A percentile compares a stretch with the other conserved stretches of the same genome.
phyloP scores from a whole-genome alignment of 306 rosid genomes.

The Quercus aquifolioides region DNA sequence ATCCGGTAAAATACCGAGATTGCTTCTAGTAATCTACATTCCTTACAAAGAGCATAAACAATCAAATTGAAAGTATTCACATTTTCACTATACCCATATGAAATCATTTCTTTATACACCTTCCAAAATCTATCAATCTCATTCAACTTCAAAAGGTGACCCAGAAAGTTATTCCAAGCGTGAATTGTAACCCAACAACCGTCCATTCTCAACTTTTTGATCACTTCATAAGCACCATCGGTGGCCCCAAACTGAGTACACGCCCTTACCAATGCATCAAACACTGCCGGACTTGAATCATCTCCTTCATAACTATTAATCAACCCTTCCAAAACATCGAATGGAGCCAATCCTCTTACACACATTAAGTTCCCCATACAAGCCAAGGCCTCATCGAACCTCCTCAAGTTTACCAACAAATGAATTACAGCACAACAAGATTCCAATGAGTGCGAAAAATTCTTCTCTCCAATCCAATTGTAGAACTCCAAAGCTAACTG shows the following conservation, averaged over 20 bases:
- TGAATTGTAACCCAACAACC: constrained; percentile 46
- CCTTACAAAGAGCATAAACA: constrained; percentile 52
- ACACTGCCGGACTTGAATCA: constrained; percentile 37
- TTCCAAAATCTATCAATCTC: constrained; percentile 47
- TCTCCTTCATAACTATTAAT: constrained; percentile 25
- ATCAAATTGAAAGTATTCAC: constrained; percentile 53
- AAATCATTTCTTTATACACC: constrained; percentile 46
- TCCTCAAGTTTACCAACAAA: constrained; percentile 49
- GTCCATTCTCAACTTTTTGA: constrained; percentile 26
- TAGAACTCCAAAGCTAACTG: constrained; percentile 47
- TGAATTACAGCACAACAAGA: constrained; percentile 46
- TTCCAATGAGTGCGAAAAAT: constrained; percentile 29
- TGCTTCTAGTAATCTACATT: constrained; percentile 44
- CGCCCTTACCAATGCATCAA: constrained; percentile 59
- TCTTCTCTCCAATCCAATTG: constrained; percentile 33
- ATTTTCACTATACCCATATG: constrained; percentile 44
- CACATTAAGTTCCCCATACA: constrained; percentile 37
- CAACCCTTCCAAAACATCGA: constrained; percentile 48
- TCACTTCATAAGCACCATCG: constrained; percentile 51
- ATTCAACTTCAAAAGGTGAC: constrained; percentile 40
- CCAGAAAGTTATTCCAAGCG: constrained; percentile 62
- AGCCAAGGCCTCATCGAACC: constrained; percentile 42
- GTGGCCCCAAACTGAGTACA: constrained; percentile 40
- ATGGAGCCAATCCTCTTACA: constrained; percentile 24
- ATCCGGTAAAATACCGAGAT: constrained; percentile 40